Evolutionary conservation across 1,284 basidiomycete genomes (phyloP), one percentile per base, ranked within the genome.

Genomic region (Heterobasidion irregulare): DNA sequence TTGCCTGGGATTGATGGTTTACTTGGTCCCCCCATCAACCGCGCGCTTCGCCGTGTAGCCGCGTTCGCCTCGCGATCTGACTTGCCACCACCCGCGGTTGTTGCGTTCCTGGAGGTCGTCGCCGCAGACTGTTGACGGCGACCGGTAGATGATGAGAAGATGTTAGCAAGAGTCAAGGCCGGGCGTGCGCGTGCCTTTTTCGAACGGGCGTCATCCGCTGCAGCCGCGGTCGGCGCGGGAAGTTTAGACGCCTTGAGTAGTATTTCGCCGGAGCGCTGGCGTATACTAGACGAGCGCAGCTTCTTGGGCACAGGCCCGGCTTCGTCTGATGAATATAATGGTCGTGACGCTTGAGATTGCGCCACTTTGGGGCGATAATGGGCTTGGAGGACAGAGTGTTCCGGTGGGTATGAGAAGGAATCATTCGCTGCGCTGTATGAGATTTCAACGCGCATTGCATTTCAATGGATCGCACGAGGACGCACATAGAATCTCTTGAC

Each of bases 161-260:
- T 76, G 75, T 86, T 86, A 84, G 82, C 76, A 80, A 83, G 79
- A 72, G 78, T 83, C 78, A 85, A 77, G 77, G 79, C 83, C 81
- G 80, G 83, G 80, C 82, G 84, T 77, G 80, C 79, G 82, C 84
- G 79, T 86, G 83, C 86, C 86, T 89, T 89, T 85, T 86, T 88
- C 75, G 76, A 74, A 69, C 80, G 77, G 69, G 85, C 83, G 70
- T 86, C 83, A 62, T 64, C 62, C 63, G 62, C 60, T 59, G 61
- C 61, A 62, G 74, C 68, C 65, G 62, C 58, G 45, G 65, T 64
- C 33, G 47, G 47, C n/a, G 49, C n/a, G 8, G 32, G 49, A 4
- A 36, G 15, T 74, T 86, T 88, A 64, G 74, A 76, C 58, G 77
- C 68, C 68, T 82, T 84, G n/a, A 43, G 34, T 16, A 26, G 44